Evolutionary conservation across 164 flowering plant species (phyloP).

Genomic region (Amborella trichopoda): DNA sequence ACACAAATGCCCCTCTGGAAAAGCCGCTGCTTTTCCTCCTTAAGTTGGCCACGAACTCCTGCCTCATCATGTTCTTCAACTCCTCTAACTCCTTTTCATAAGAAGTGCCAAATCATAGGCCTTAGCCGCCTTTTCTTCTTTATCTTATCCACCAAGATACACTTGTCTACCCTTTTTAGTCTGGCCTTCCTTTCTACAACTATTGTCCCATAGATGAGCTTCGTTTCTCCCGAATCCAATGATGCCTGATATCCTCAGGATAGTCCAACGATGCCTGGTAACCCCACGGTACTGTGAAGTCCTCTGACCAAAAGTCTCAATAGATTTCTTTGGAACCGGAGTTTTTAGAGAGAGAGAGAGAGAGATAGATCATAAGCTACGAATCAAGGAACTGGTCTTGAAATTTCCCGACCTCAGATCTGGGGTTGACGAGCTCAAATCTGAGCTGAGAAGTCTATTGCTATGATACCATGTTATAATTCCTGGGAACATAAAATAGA

Average conservation of each 20-base stretch:
- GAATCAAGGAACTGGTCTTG: no score
- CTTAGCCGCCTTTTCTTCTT: slow-evolving; percentile 83
- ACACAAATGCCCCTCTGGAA: neutral
- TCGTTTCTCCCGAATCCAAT: slow-evolving; percentile 97
- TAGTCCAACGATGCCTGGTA: slow-evolving; percentile 94
- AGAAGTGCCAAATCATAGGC: slow-evolving; percentile 90
- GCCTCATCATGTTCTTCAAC: slow-evolving; percentile 84
- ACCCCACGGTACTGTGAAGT: slow-evolving; percentile 95
- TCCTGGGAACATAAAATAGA: no score
- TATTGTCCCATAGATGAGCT: slow-evolving; percentile 98
- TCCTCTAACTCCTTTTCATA: slow-evolving; percentile 72
- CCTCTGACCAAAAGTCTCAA: slow-evolving; percentile 90
- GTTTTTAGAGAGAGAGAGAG: no score
- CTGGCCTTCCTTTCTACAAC: slow-evolving; percentile 91
- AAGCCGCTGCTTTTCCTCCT: slow-evolving; percentile 19
- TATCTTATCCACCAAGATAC: slow-evolving; percentile 72
- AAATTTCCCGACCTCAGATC: no score
- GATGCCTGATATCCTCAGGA: no score
- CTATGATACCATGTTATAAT: no score
- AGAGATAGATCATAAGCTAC: no score
- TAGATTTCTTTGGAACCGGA: slow-evolving; percentile 46
- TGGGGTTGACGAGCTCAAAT: no score
- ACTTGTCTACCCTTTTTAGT: slow-evolving; percentile 93
- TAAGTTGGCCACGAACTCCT: slow-evolving; percentile 82
- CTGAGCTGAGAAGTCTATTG: no score